A percentile compares a stretch with the other conserved stretches of the same genome.
phyloP scores from a whole-genome alignment of 345 rosid genomes.

The Nasturtium officinale region DNA sequence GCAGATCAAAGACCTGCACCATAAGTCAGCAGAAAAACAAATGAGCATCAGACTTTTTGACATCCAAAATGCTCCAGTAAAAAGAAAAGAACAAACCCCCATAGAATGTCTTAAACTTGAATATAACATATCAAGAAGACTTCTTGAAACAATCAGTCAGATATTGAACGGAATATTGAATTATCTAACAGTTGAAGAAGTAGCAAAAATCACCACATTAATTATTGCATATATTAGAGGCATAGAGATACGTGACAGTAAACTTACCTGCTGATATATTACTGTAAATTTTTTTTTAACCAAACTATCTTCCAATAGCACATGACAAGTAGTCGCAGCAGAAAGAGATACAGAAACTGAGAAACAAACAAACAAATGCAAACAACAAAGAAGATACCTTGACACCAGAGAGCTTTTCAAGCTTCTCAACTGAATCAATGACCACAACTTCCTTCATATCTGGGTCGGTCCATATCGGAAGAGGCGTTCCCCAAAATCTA shows the following conservation, averaged over 20 bases:
- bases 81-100: neutral
- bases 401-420: constrained; percentile 85
- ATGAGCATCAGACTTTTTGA: constrained; percentile 21
- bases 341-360: too few species aligned
- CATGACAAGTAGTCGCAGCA: too few species aligned
- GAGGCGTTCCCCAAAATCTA: constrained; percentile 99
- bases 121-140: constrained; percentile 1
- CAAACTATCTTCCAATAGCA: too few species aligned
- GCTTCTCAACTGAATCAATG: constrained; percentile 79
- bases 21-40: constrained; percentile 21
- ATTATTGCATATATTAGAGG: too few species aligned
- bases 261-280: too few species aligned
- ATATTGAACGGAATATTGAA: too few species aligned
- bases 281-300: too few species aligned
- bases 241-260: too few species aligned
- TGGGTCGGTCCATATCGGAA: constrained; percentile 93
- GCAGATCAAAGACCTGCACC: constrained; percentile 83
- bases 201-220: too few species aligned
- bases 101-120: constrained; percentile 2
- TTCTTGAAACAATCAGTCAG: too few species aligned
- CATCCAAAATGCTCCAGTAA: constrained; percentile 18
- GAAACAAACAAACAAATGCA: neutral
- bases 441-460: constrained; percentile 77
- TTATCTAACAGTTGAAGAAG: too few species aligned
- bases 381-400: constrained; percentile 55